phyloP scores from a whole-genome alignment of 1,284 basidiomycete genomes.

The Ceratobasidium sp. region DNA sequence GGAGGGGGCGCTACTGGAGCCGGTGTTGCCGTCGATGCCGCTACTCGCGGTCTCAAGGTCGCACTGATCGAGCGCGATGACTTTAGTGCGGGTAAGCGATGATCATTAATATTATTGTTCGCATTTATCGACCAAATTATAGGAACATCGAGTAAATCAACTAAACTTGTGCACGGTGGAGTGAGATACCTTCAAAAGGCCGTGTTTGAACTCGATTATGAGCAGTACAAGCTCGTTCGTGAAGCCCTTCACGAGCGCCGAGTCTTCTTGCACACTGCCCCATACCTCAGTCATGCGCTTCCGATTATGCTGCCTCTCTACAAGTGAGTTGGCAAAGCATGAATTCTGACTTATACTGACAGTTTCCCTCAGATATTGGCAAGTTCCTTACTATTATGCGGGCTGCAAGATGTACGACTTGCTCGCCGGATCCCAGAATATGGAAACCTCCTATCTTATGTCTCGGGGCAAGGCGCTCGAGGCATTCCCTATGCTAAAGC shows the following conservation, averaged over 20 bases:
- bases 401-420: constrained; percentile 98
- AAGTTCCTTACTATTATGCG: constrained; percentile 93
- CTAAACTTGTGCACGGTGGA: constrained; percentile 97
- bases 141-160: constrained; percentile 96
- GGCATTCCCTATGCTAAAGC: constrained; percentile 94
- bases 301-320: constrained; percentile 95
- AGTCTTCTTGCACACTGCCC: constrained; percentile 94
- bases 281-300: constrained; percentile 88
- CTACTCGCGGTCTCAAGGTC: constrained; percentile 87
- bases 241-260: constrained; percentile 92
- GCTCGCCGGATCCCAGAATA: constrained; percentile 94
- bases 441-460: constrained; percentile 95
- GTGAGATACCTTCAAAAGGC: constrained; percentile 98
- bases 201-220: constrained; percentile 93
- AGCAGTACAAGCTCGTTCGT: constrained; percentile 93
- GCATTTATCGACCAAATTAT: constrained; percentile 15
- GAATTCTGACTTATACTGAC: constrained; percentile 17
- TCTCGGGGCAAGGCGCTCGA: constrained; percentile 90
- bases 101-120: constrained; percentile 43
- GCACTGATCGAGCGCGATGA: constrained; percentile 94
- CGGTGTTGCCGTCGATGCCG: constrained; percentile 93
- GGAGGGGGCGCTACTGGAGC: constrained; percentile 95
- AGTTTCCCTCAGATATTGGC: constrained; percentile 78
- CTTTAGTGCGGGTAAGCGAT: constrained; percentile 74
- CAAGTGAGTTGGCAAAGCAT: constrained; percentile 59